Base-by-base conservation (phyloP, 768 basidiomycete species). In the Boletus coccyginus region DNA sequence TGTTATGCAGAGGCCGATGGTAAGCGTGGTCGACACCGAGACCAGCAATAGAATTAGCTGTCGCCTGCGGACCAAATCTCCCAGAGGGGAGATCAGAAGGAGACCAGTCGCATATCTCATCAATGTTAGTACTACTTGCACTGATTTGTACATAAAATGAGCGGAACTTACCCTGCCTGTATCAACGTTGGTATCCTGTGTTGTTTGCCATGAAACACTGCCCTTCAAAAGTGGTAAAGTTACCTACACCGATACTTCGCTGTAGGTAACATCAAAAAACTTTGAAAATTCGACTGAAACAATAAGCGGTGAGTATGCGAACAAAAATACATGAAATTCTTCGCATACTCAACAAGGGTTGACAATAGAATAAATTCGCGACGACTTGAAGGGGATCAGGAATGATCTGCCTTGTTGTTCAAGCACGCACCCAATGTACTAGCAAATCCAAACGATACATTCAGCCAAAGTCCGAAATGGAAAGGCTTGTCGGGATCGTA, bases 301-400 rank as follows among this genome's bases (percentile, higher is more conserved):
- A 9, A 44, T 7, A 24, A 17, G 16, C 24, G 38, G 42, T 41
- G 35, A 60, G 44, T n/a, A 50, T n/a, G 17, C 35, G 11, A 11
- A 43, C 11, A 12, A 45, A 41, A 21, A 16, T 14, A 3, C 10
- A 17, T 10, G 13, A 29, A 11, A 19, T 6, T 0, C 13, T 59
- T 35, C 58, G 73, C 79, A 59, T 67, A 84, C 90, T 88, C 14
- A 92, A 72, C 62, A 94, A 67, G 0, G 91, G 91, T 73, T 91
- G 89, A 58, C 86, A 88, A 61, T 92, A 94, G 66, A 92, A 94
- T 47, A 93, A 67, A 64, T 93, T 93, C 17, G 84, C 80, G 14
- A 84, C 84, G 42, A 74, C 86, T 87, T 14, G 7, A 2, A 36
- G 33, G 33, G 29, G 13, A 12, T 66, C 19, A 59, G 27, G 27